Base-by-base conservation (phyloP, 257 asterid species). In the Asclepias syriaca region DNA sequence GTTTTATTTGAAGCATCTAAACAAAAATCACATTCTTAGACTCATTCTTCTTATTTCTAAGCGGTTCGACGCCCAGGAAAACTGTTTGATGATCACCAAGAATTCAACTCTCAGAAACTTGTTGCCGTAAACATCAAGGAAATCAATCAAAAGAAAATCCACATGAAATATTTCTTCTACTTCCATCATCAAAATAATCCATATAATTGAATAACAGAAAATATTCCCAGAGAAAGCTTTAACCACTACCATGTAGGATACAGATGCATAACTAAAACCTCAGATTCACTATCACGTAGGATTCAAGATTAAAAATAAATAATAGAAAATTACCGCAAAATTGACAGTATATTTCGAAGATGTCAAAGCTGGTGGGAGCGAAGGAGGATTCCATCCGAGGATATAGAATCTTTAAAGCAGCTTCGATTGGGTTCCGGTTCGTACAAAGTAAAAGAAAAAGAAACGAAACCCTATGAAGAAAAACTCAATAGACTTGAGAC, bases 311-410 rank as follows among this genome's bases (percentile, higher is more conserved):
- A 50, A 34, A 34, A 13, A 29, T 22, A 53, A 16, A 65, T 3
- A 65, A 11, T 8, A 75, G 51, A 16, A 71, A 39, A 60, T 40
- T 92, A 93, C 97, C 97, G 79, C 95, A 86, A 78, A 82, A 93
- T 32, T 75, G 95, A 60, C 84, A 40, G 59, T 90, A 93, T 77
- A 89, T 84, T 75, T 85, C 83, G 70, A 81, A 86, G 46, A 93
- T 76, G 74, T 90, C 92, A 70, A 82, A 77, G 69, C 86, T 66
- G 71, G 24, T 5, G 56, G 74, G 65, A 73, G 68, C 51, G 72
- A 73, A 32, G 61, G 60, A 81, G 19, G 75, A 27, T n/a, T 85
- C 93, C 98, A 93, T 90, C 78, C 85, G 2, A 50, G 16, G 15
- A 50, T 12, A 50, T 13, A 12, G 2, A 50, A 61, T 45, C 39